Evolutionary conservation across 75 land plant species (phyloP).

Genomic region (Gnetum montanum): DNA sequence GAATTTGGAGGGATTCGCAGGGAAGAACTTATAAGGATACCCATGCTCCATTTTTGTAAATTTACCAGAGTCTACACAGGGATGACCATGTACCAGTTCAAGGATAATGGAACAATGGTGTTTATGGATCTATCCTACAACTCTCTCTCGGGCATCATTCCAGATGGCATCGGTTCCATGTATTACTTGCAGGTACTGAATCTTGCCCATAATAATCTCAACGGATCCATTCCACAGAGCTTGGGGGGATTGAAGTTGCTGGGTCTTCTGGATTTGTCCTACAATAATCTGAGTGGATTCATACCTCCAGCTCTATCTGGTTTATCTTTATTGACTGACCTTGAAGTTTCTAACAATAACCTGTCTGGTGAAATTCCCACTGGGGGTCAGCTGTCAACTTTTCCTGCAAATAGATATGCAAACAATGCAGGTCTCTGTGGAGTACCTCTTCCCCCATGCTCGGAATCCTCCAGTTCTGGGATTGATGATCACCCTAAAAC

Average conservation of each 20-base stretch:
- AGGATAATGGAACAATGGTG: constrained; percentile 51
- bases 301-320: constrained; percentile 50
- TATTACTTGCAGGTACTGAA: constrained; percentile 40
- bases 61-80: constrained; percentile 65
- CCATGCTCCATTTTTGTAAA: constrained; percentile 36
- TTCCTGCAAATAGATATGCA: constrained; percentile 23
- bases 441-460: constrained; percentile 46
- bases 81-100: constrained; percentile 31
- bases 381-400: constrained; percentile 34
- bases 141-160: constrained; percentile 49
- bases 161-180: constrained; percentile 55
- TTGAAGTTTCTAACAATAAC: constrained; percentile 74
- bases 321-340: constrained; percentile 32
- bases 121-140: constrained; percentile 70
- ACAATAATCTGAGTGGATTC: constrained; percentile 52
- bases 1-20: constrained; percentile 60
- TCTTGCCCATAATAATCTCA: constrained; percentile 55
- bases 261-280: constrained; percentile 54
- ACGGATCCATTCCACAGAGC: constrained; percentile 60
- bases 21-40: constrained; percentile 26
- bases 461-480: background rate
- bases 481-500: constrained; percentile 8
- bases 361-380: constrained; percentile 66
- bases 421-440: constrained; percentile 83
- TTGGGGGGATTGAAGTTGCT: constrained; percentile 33